phyloP scores from a whole-genome alignment of 352 stramenopile genomes.

The Discostella stelligera region DNA sequence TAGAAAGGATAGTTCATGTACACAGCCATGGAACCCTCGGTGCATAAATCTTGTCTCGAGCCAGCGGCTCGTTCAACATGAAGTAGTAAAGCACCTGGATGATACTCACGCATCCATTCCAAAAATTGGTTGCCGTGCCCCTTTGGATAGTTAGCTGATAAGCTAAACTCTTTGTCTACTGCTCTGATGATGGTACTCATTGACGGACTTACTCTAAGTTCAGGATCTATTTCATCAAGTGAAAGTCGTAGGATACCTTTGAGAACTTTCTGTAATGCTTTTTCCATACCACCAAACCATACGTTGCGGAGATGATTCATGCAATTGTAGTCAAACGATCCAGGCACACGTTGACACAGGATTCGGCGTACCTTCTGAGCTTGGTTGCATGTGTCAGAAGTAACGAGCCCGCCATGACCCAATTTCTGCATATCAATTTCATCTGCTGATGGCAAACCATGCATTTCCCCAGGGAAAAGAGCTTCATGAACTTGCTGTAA shows the following conservation, averaged over 20 bases:
- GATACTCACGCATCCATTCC: constrained; percentile 24
- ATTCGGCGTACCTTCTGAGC: constrained; percentile 30
- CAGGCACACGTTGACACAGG: constrained; percentile 8
- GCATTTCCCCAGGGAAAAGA: neutral
- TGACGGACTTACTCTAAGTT: constrained; percentile 17
- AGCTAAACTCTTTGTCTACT: constrained; percentile 44
- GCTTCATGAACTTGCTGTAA: constrained; percentile 1
- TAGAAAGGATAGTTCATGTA: constrained; percentile 38
- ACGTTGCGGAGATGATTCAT: constrained; percentile 35
- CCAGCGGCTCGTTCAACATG: constrained; percentile 29
- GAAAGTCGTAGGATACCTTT: constrained; percentile 9
- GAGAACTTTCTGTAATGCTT: constrained; percentile 10
- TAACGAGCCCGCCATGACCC: constrained; percentile 12
- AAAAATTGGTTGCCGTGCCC: constrained; percentile 25
- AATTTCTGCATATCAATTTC: constrained; percentile 31
- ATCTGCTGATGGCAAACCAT: constrained; percentile 17
- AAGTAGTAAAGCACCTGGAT: constrained; percentile 23
- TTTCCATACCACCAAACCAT: neutral
- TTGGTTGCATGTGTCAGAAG: constrained; percentile 30
- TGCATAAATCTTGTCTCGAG: constrained; percentile 34
- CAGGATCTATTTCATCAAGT: constrained; percentile 32
- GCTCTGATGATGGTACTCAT: constrained; percentile 28
- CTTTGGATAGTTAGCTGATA: constrained; percentile 35
- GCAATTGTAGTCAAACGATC: constrained; percentile 20
- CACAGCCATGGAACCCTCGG: constrained; percentile 21